These are phyloP conservation scores for Russula ochroleuca DNA, from an alignment of 768 basidiomycete genomes.

Conservation along the genomic window DNA sequence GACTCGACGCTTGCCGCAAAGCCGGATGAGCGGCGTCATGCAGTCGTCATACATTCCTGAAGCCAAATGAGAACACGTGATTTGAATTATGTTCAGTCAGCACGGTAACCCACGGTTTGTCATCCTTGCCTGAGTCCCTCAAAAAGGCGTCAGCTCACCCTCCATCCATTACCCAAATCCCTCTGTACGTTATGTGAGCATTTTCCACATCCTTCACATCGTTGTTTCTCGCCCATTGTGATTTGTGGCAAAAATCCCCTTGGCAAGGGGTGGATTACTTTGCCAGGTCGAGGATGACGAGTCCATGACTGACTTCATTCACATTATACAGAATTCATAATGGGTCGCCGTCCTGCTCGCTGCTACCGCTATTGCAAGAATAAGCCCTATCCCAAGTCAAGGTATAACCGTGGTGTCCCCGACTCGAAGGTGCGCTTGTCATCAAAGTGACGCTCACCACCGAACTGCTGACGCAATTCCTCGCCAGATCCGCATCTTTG, in stretches of 20 bases:
- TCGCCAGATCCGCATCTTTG: constrained; percentile 90
- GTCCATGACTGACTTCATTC: background rate
- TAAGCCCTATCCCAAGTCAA: constrained; percentile 94
- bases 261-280: constrained; percentile 15
- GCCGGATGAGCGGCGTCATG: background rate
- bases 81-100: constrained; percentile 8
- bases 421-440: constrained; percentile 71
- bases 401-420: constrained; percentile 98
- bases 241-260: background rate
- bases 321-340: constrained; percentile 33
- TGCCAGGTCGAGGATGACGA: constrained; percentile 4
- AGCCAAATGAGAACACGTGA: constrained; percentile 5
- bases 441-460: background rate
- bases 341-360: constrained; percentile 97
- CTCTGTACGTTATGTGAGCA: constrained; percentile 16
- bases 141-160: background rate
- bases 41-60: background rate
- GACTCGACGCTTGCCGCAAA: background rate
- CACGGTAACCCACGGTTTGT: constrained; percentile 5
- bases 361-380: constrained; percentile 99
- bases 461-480: background rate
- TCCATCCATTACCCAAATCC: background rate
- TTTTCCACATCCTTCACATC: background rate
- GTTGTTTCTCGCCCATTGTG: background rate
- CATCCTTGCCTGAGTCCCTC: constrained; percentile 11